Base-by-base conservation (phyloP, 2,329 filamentous ascomycete species). In the Arthrobotrys conoides region DNA sequence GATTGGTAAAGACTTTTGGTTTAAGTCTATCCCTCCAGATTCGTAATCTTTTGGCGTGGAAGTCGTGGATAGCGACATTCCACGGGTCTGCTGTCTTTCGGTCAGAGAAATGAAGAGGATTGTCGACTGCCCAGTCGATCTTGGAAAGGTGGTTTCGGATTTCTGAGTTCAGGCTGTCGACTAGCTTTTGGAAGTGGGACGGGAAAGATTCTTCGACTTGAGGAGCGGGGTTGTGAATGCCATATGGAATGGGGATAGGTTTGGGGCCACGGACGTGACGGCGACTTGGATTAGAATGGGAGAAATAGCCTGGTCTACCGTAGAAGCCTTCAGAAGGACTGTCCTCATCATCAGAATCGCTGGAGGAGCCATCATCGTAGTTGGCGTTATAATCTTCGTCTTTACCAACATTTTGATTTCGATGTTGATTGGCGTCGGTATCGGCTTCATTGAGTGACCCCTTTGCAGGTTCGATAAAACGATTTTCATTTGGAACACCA, bases 21-120 rank as follows among this genome's bases (percentile, higher is more conserved):
- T 38, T 6, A 0, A 8, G 2, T 9, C 67, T 16, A 16, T 49
- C 4, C 0, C 59, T 16, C n/a, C 18, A 24, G 2, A 63, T 51
- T 41, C 14, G 20, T 5, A 71, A 30, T 5, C 68, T 61, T 30
- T 71, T 46, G 5, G 48, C 36, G 16, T 71, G 68, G 14, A 71
- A 71, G 14, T 27, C 46, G 5, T 30, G 24, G 8, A 65, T 46
- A 12, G 63, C 55, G 9, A 36, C 4, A 14, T 64, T 18, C 59
- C 59, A 64, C 8, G 10, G 2, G 3, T 9, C 18, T n/a, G 55
- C 55, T 1, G 30, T 41, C 8, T 61, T 44, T 61, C 36, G 33
- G 8, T 61, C 55, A 10, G 36, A 1, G 30, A 57, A 36, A 2
- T 20, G 5, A 2, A 61, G 55, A 2, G 55, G 55, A 27, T 61